Evolutionary conservation across 2,329 filamentous ascomycete genomes (phyloP), one percentile per base, ranked within the genome.

Genomic region (Colletotrichum destructivum): DNA sequence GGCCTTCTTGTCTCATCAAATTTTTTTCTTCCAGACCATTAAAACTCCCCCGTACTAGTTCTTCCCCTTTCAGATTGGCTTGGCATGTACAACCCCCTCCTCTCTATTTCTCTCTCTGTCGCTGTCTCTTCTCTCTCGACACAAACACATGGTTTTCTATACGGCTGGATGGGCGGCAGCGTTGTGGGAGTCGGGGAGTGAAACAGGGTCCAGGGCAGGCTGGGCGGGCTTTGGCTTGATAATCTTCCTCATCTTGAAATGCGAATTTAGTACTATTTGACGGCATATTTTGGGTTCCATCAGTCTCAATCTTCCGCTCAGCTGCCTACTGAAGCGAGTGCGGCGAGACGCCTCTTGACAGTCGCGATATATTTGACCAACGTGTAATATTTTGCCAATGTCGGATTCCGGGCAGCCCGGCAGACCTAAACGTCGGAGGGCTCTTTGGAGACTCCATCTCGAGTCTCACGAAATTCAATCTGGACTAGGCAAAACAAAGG

Each of bases 131-230:
- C 69, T 54, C 55, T 64, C 68, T 75, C 60, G 49, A 61, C 54
- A 62, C 60, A 62, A 49, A 51, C 31, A 62, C 44, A 62, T 70
- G 65, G 66, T 54, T 74, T 11, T 62, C 57, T 60, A 65, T 49
- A 73, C 60, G 71, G 67, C 65, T 70, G 67, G 61, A 68, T 71
- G 66, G 73, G 71, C 71, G 73, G 73, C 73, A 73, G 71, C 71
- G 71, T 71, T 73, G 73, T 73, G 71, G 71, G 73, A 74, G 73
- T 74, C 73, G 71, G 73, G 73, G 73, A 74, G 73, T 74, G 73
- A 73, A 70, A 52, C 61, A 55, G 61, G 57, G 57, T 40, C 54
- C 57, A 60, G 69, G 65, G 71, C 66, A 73, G 65, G 69, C 65
- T 23, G 71, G 66, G 71, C 59, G 65, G 64, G 66, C 69, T 62